Evolutionary conservation across 345 rosid species (phyloP).

Genomic region (Euclidium syriacum): DNA sequence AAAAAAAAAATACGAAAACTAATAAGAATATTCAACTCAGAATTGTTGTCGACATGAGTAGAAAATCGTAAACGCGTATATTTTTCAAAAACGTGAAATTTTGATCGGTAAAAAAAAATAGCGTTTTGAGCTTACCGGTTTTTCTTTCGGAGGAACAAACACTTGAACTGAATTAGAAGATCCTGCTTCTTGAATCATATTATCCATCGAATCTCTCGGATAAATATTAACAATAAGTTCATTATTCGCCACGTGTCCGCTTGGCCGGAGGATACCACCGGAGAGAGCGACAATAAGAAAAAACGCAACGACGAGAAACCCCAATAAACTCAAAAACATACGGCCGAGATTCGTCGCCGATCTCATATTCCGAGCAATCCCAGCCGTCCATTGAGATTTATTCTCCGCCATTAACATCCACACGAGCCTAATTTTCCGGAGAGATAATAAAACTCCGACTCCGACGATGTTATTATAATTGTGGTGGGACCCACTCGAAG

Average conservation of each 20-base stretch:
- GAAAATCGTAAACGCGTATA: background rate
- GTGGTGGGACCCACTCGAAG: conserved; percentile 26
- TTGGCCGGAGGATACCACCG: background rate
- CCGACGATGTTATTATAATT: conserved; percentile 2
- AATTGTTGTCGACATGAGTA: background rate
- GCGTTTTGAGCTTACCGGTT: background rate
- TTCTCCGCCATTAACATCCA: conserved; percentile 45
- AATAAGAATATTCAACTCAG: background rate
- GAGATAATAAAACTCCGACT: conserved; percentile 13
- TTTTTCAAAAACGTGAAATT: background rate
- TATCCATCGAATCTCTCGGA: conserved; percentile 30
- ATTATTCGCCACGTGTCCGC: conserved; percentile 18
- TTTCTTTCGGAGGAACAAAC: background rate
- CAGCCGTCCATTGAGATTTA: conserved; percentile 35
- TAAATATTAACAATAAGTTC: conserved; percentile 19
- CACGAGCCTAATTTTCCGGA: conserved; percentile 21
- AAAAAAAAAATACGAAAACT: background rate
- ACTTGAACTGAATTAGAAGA: conserved; percentile 26
- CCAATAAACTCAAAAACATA: conserved; percentile 32
- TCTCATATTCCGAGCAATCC: conserved; percentile 42
- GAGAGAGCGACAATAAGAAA: conserved; percentile 38
- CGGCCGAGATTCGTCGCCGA: conserved; percentile 48
- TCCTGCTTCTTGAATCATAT: background rate
- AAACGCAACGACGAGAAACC: conserved; percentile 48
- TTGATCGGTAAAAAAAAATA: conserved; percentile 19